Conservation (phyloP, 2,329 filamentous ascomycete species). For the Phyllosticta citrichinensis region DNA sequence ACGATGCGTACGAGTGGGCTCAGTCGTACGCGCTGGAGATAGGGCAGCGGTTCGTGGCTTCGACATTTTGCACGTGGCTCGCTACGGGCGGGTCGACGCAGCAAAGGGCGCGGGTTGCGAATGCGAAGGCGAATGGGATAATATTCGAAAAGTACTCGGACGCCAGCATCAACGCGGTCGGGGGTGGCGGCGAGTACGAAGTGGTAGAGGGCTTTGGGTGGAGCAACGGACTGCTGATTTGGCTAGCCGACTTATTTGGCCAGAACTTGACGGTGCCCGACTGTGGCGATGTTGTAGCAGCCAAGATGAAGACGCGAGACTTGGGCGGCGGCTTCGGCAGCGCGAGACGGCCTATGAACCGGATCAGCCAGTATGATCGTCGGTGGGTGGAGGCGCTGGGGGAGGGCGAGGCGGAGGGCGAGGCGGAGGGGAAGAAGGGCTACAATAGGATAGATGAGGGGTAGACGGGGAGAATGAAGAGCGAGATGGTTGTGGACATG, state of each 20-base stretch:
- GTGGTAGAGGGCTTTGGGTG: constrained; percentile 63
- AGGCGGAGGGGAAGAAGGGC: neutral
- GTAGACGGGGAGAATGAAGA: too few species aligned
- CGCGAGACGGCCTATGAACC: neutral
- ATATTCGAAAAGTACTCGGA: constrained; percentile 65
- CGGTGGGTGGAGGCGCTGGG: constrained; percentile 5
- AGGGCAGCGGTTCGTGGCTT: constrained; percentile 57
- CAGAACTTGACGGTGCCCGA: constrained; percentile 45
- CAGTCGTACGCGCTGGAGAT: constrained; percentile 48
- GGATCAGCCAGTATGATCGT: constrained; percentile 7
- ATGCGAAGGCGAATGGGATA: constrained; percentile 42
- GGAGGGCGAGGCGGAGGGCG: neutral
- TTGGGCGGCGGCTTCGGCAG: constrained; percentile 1
- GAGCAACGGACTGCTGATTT: constrained; percentile 60
- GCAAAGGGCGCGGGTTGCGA: constrained; percentile 41
- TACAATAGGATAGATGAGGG: neutral
- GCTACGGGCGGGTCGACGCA: constrained; percentile 54
- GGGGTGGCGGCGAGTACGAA: constrained; percentile 57
- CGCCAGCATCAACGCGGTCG: constrained; percentile 49
- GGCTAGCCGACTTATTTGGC: constrained; percentile 54
- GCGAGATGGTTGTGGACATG: too few species aligned
- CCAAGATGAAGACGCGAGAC: neutral
- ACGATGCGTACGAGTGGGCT: constrained; percentile 44
- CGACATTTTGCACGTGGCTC: constrained; percentile 60
- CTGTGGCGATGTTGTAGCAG: constrained; percentile 14